These are phyloP conservation scores for Serendipita vermifera DNA, from an alignment of 768 basidiomycete genomes.

Conservation along the genomic window DNA sequence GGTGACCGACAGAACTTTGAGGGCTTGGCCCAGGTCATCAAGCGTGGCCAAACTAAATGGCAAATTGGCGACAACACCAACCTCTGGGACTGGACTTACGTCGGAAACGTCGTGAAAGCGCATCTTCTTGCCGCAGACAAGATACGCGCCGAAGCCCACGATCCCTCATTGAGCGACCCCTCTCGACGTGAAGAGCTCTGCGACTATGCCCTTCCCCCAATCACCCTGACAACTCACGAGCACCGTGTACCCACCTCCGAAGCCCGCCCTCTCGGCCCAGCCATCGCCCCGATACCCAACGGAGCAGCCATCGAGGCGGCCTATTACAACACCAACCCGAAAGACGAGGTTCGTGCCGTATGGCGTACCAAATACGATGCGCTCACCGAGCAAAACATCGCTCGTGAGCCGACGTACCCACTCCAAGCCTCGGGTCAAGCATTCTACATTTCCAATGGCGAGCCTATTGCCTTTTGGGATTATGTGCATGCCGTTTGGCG, in stretches of 20 bases:
- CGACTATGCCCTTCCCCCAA: conserved; percentile 38
- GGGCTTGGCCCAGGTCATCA: conserved; percentile 67
- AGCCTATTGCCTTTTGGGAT: conserved; percentile 96
- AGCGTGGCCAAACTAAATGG: conserved; percentile 73
- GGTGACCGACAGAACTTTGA: conserved; percentile 80
- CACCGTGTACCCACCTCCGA: conserved; percentile 63
- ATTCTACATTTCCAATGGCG: conserved; percentile 96
- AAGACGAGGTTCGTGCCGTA: conserved; percentile 31
- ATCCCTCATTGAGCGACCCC: conserved; percentile 29
- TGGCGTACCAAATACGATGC: conserved; percentile 74
- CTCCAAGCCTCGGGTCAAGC: conserved; percentile 81
- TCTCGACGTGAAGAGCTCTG: conserved; percentile 27
- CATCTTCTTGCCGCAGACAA: conserved; percentile 90
- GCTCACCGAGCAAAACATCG: conserved; percentile 46
- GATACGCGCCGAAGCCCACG: conserved; percentile 36
- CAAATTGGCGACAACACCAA: conserved; percentile 92
- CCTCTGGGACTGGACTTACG: conserved; percentile 92
- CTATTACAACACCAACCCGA: conserved; percentile 33
- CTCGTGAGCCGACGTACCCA: conserved; percentile 31
- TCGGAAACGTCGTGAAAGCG: conserved; percentile 87
- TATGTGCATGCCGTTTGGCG: conserved; percentile 74
- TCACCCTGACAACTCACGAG: conserved; percentile 51
- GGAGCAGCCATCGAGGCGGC: conserved; percentile 43
- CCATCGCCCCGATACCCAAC: conserved; percentile 45
- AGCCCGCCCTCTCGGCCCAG: conserved; percentile 76